A percentile compares a stretch with the other conserved stretches of the same genome.
phyloP scores from a whole-genome alignment of 2,329 filamentous ascomycete species.

The Colletotrichum cordylinicola region DNA sequence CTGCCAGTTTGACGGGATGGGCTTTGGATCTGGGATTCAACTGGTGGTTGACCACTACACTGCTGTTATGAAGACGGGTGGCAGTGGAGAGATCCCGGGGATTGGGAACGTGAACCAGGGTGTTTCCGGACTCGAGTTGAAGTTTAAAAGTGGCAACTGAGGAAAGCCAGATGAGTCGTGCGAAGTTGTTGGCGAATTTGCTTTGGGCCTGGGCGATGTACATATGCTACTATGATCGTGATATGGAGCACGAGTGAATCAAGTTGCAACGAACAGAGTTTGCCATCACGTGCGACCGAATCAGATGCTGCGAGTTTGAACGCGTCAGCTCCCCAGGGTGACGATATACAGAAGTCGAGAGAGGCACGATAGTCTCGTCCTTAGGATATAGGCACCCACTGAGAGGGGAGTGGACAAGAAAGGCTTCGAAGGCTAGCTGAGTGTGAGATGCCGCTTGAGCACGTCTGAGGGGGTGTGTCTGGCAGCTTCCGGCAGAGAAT shows the following conservation, averaged over 20 bases:
- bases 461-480: too few species aligned
- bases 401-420: too few species aligned
- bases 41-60: constrained; percentile 57
- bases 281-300: too few species aligned
- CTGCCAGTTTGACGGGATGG: constrained; percentile 61
- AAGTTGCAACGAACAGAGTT: too few species aligned
- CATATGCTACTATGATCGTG: neutral
- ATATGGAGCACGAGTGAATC: neutral
- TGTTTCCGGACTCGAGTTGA: constrained; percentile 51
- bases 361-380: too few species aligned
- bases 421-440: too few species aligned
- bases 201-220: neutral
- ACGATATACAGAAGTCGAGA: too few species aligned
- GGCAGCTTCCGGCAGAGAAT: too few species aligned
- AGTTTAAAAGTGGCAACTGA: constrained; percentile 31
- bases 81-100: constrained; percentile 52
- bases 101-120: constrained; percentile 54
- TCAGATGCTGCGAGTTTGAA: too few species aligned
- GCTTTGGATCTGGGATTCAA: constrained; percentile 60
- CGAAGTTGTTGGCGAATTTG: neutral
- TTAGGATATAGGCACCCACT: too few species aligned
- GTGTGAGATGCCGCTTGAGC: too few species aligned
- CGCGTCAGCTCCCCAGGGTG: too few species aligned
- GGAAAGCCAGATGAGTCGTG: neutral
- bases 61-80: constrained; percentile 58